phyloP scores from a whole-genome alignment of 2,329 filamentous ascomycete genomes.

The Pyrenochaeta sp. region DNA sequence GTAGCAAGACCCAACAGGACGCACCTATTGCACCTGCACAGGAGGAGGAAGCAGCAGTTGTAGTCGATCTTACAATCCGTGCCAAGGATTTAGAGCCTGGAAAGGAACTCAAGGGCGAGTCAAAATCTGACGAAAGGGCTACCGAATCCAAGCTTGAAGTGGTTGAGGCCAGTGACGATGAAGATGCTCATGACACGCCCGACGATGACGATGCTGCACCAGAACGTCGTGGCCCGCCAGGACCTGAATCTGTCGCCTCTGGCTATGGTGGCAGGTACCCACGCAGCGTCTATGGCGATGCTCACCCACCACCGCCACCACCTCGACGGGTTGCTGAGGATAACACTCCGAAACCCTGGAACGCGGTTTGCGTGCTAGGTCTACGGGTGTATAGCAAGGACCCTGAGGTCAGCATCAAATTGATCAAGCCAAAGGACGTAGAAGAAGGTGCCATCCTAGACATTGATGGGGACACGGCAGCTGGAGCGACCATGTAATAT shows the following conservation, averaged over 20 bases:
- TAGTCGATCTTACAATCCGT: neutral
- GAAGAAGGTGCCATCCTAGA: constrained; percentile 44
- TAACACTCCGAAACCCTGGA: constrained; percentile 58
- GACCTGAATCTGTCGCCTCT: neutral
- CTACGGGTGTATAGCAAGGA: constrained; percentile 59
- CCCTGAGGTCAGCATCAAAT: constrained; percentile 39
- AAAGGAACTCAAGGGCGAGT: neutral
- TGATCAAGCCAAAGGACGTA: constrained; percentile 38
- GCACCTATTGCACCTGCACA: neutral
- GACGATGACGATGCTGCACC: neutral
- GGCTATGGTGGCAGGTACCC: neutral
- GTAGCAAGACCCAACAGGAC: neutral
- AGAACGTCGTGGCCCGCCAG: neutral
- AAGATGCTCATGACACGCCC: neutral
- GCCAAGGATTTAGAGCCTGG: neutral
- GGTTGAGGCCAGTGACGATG: constrained; percentile 4
- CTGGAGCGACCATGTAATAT: constrained; percentile 45
- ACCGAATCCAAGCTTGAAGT: constrained; percentile 2
- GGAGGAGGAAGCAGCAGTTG: neutral
- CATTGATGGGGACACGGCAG: constrained; percentile 39
- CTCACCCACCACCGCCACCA: constrained; percentile 3
- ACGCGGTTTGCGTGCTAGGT: constrained; percentile 67
- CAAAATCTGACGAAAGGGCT: neutral
- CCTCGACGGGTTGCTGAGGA: constrained; percentile 2
- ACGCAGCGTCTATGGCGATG: constrained; percentile 10